Evolutionary conservation across 2,329 filamentous ascomycete species (phyloP), one percentile per base, ranked within the genome.

Genomic region (Sphaerostilbella broomeana): DNA sequence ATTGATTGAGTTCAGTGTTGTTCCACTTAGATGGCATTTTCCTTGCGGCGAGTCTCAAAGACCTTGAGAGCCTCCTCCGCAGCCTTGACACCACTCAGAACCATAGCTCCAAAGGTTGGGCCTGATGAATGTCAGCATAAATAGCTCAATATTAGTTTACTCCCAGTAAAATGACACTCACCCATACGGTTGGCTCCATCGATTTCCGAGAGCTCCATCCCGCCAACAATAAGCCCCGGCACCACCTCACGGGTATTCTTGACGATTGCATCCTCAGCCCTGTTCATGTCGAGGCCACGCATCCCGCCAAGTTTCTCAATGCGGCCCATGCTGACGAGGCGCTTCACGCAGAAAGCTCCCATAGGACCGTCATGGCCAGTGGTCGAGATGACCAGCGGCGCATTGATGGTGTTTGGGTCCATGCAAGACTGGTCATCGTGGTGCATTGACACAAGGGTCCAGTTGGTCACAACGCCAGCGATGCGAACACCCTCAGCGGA

Each of bases 371-470:
- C 88, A 55, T 95, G 88, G 35, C 88, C 89, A 0, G 88, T 95
- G 17, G 88, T 95, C 42, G 81, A 87, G 68, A 95, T 84, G 57
- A 95, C 72, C 43, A 95, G 64, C 1, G 88, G 87, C 1, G 87
- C 86, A 59, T 94, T 95, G 75, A 95, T 94, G 55, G 88, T 95
- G 77, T 92, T 94, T 51, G 88, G 88, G 62, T 95, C 89, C 88
- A 95, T 94, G 81, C 88, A 95, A 46, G 79, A 85, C 69, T 94
- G 87, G 60, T 90, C 84, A 58, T 88, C 84, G 63, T 89, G 84
- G 63, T 89, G 83, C 72, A 90, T 84, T 29, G 81, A 78, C 34
- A 95, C 88, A 18, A 95, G 75, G 1, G 88, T 95, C 88, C 88
- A 95, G 75, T 95, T 95, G 55, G 86, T 94, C 40, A 95, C 89